Evolutionary conservation across 2,329 filamentous ascomycete species (phyloP).

Genomic region (Xylariaceae sp.): DNA sequence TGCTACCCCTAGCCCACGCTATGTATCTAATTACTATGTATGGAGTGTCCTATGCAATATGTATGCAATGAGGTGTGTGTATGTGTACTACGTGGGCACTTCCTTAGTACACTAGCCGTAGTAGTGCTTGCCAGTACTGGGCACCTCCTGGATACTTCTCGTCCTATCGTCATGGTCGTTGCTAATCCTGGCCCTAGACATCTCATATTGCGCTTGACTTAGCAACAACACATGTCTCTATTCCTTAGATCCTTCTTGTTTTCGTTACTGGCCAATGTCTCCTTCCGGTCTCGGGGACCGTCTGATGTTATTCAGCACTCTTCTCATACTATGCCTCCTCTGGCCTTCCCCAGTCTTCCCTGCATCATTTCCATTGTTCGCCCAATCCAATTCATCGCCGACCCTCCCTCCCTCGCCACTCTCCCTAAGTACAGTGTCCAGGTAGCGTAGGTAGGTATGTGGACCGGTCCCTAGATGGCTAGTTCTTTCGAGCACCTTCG

Average conservation of each 20-base stretch:
- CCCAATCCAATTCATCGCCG: constrained; percentile 26
- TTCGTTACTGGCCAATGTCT: constrained; percentile 5
- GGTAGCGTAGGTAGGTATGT: background rate
- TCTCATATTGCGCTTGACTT: background rate
- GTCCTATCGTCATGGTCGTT: constrained; percentile 4
- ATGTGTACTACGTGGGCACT: background rate
- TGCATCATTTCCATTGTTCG: constrained; percentile 31
- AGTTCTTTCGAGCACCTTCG: constrained; percentile 19
- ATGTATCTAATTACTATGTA: background rate
- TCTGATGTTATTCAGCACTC: constrained; percentile 11
- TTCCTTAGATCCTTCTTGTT: background rate
- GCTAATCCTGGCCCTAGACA: constrained; percentile 15
- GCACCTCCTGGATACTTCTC: background rate
- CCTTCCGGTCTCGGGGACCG: background rate
- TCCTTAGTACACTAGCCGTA: background rate
- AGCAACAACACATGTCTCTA: constrained; percentile 13
- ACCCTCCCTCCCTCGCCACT: constrained; percentile 23
- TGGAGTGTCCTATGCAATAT: background rate
- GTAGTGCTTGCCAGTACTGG: too few relatives aligned
- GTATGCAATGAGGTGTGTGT: background rate
- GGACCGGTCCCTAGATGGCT: constrained; percentile 5
- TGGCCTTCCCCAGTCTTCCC: constrained; percentile 21
- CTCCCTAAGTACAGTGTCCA: background rate
- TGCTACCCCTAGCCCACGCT: background rate
- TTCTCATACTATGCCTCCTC: constrained; percentile 24